Percentiles rank a stretch among this genome's conserved stretches.
phyloP scores from a whole-genome alignment of 1,139 yeast genomes.

The Trichomonascaceae sp. region DNA sequence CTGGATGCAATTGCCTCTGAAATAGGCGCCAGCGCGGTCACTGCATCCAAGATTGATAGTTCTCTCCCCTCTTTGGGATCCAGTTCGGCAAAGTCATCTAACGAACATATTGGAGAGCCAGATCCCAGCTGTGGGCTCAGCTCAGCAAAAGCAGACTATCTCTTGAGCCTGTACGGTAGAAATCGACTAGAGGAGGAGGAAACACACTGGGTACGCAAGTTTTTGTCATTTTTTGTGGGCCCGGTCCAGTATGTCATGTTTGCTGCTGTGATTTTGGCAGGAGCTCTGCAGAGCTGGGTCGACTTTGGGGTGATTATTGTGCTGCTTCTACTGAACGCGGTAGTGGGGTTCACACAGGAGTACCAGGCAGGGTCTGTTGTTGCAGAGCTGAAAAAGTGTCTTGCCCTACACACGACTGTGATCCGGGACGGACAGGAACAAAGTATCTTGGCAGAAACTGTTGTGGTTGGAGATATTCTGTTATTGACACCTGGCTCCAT shows the following conservation, averaged over 20 bases:
- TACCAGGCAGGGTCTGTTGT: slow-evolving; percentile 45
- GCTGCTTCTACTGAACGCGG: slow-evolving; percentile 75
- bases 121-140: slow-evolving; percentile 70
- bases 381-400: slow-evolving; percentile 32
- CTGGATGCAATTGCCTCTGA: too few relatives aligned
- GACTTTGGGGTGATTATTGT: slow-evolving; percentile 97
- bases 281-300: slow-evolving; percentile 98
- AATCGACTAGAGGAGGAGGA: slow-evolving; percentile 93
- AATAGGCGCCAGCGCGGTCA: too few relatives aligned
- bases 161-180: slow-evolving; percentile 89
- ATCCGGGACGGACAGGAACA: slow-evolving; percentile 51
- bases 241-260: slow-evolving; percentile 99
- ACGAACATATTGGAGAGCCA: too few relatives aligned
- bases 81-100: too few relatives aligned
- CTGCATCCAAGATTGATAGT: too few relatives aligned
- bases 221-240: slow-evolving; percentile 88
- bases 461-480: slow-evolving; percentile 72
- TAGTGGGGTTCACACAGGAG: slow-evolving; percentile 95
- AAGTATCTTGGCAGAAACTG: slow-evolving; percentile 54
- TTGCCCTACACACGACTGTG: slow-evolving; percentile 41
- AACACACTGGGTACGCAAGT: slow-evolving; percentile 73
- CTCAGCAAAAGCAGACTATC: slow-evolving; percentile 65
- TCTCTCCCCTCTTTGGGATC: too few relatives aligned
- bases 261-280: slow-evolving; percentile 92
- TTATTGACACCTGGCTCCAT: slow-evolving; percentile 72